Evolutionary conservation across 2,329 filamentous ascomycete genomes (phyloP).

Genomic region (Colletotrichum musicola): DNA sequence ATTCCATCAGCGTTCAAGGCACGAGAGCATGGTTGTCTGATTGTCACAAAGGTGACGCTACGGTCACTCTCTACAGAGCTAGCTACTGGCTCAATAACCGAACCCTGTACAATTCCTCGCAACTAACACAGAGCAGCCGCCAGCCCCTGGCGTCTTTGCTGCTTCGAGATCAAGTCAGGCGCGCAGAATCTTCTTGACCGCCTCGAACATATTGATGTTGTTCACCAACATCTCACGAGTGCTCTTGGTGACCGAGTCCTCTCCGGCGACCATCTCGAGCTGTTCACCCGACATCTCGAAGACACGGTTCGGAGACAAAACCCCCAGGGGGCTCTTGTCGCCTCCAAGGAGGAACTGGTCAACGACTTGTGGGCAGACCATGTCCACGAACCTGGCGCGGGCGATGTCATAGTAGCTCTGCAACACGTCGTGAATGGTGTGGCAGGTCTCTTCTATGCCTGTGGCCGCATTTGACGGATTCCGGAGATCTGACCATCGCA

Average conservation of each 20-base stretch:
- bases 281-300: constrained; percentile 59
- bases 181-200: constrained; percentile 44
- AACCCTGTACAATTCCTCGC: too few relatives aligned
- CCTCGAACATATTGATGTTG: constrained; percentile 60
- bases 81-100: too few relatives aligned
- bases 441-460: constrained; percentile 42
- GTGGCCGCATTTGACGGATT: too few relatives aligned
- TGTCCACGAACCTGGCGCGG: constrained; percentile 72
- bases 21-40: too few relatives aligned
- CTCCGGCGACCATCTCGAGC: constrained; percentile 69
- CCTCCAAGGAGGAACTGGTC: constrained; percentile 66
- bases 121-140: too few relatives aligned
- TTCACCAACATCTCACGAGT: constrained; percentile 57
- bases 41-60: too few relatives aligned
- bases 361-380: constrained; percentile 69
- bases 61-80: too few relatives aligned
- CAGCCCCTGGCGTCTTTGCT: too few relatives aligned
- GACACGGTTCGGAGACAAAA: constrained; percentile 66
- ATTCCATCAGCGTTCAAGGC: too few relatives aligned
- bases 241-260: constrained; percentile 59
- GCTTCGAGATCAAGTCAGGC: not conserved
- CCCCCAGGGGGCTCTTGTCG: constrained; percentile 61
- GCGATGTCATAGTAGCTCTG: constrained; percentile 73
- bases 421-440: constrained; percentile 71
- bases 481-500: not conserved